Evolutionary conservation across 306 rosid genomes (phyloP).

Genomic region (Phaseolus lunatus): DNA sequence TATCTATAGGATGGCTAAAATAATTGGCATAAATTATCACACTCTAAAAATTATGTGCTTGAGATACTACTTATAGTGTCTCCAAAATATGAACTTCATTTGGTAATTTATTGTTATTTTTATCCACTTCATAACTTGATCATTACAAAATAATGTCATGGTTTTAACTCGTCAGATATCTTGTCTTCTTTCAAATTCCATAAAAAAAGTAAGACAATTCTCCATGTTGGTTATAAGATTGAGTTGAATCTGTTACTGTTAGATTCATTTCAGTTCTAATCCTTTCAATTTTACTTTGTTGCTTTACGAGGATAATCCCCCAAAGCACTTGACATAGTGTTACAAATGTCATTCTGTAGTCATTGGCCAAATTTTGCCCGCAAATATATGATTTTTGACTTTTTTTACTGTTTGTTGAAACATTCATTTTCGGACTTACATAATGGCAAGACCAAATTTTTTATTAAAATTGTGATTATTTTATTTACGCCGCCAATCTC

Average conservation of each 20-base stretch:
- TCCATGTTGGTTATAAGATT: constrained; percentile 29
- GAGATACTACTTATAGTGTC: constrained; percentile 10
- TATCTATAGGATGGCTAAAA: constrained; percentile 13
- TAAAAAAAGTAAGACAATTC: not conserved
- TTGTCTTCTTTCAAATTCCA: not conserved
- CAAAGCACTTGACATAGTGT: constrained; percentile 16
- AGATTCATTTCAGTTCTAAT: constrained; percentile 15
- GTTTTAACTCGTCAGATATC: constrained; percentile 19
- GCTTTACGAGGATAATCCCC: constrained; percentile 3
- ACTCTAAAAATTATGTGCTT: constrained; percentile 33
- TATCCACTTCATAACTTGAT: constrained; percentile 4
- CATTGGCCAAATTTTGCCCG: constrained; percentile 22
- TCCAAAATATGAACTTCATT: constrained; percentile 18
- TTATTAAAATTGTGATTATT: constrained; percentile 22
- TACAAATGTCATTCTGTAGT: constrained; percentile 9
- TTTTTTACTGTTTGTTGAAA: constrained; percentile 8
- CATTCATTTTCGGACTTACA: constrained; percentile 13
- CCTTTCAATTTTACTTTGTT: constrained; percentile 25
- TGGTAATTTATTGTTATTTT: constrained; percentile 14
- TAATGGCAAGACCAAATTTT: constrained; percentile 18
- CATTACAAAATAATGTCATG: not conserved
- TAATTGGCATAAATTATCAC: constrained; percentile 14
- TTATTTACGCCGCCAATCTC: constrained; percentile 24
- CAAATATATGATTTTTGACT: constrained; percentile 19
- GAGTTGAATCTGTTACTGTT: not conserved